Evolutionary conservation across 2,329 filamentous ascomycete genomes (phyloP).

Genomic region (Apiospora saccharicola): DNA sequence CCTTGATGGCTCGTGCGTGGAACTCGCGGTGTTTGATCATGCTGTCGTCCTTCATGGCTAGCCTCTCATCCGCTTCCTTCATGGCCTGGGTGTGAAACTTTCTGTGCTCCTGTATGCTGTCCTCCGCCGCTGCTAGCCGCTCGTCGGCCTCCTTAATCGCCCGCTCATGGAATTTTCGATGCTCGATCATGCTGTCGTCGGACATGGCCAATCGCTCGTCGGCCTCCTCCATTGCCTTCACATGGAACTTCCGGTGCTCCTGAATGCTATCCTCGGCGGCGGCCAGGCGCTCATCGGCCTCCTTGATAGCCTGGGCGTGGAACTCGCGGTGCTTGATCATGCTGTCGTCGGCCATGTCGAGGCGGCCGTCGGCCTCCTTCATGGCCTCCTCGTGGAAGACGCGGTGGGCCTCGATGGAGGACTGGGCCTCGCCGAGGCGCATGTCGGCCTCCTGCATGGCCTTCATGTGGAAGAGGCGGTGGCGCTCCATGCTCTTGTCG

Average conservation of each 20-base stretch:
- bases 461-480: conserved; percentile 19
- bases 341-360: conserved; percentile 15
- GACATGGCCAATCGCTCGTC: conserved; percentile 18
- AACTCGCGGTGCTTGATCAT: conserved; percentile 23
- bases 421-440: conserved; percentile 19
- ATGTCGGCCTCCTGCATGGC: conserved; percentile 23
- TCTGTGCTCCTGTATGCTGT: conserved; percentile 4
- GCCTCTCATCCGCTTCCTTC: conserved; percentile 21
- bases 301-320: conserved; percentile 13
- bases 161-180: conserved; percentile 6
- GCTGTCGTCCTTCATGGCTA: conserved; percentile 6
- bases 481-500: conserved; percentile 23
- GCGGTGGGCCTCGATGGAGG: conserved; percentile 20
- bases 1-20: conserved; percentile 9
- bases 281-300: conserved; percentile 17
- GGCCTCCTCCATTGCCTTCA: conserved; percentile 20
- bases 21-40: conserved; percentile 20
- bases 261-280: conserved; percentile 11
- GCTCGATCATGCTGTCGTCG: conserved; percentile 19
- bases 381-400: conserved; percentile 22
- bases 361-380: conserved; percentile 20
- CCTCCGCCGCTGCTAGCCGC: conserved; percentile 7
- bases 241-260: conserved; percentile 21
- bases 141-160: conserved; percentile 22
- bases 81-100: conserved; percentile 18